Base-by-base conservation (phyloP, 2,329 filamentous ascomycete genomes). In the Epicoccum sorghinum region DNA sequence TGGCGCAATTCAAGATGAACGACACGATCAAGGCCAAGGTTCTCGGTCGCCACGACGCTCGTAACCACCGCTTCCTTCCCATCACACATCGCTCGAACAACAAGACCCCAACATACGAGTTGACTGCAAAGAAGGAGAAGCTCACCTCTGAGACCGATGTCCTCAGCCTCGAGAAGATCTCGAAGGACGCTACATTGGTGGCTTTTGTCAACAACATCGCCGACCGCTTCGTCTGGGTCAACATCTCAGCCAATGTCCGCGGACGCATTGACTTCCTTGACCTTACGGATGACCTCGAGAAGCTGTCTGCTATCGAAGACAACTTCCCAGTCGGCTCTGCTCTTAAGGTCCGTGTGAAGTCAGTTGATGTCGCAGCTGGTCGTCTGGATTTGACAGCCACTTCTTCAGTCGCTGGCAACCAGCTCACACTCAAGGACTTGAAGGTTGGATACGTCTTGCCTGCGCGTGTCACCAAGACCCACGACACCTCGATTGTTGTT, bases 251-350 rank as follows among this genome's bases (percentile, higher is more conserved):
- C 6, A 91, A 89, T 47, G 87, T 99, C 13, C 88, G 93, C 55
- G 95, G 95, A 51, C 86, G 92, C 45, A 85, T 99, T 51, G 86
- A 86, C 48, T 83, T 89, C 58, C 86, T 95, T 73, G 93, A 98
- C 68, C 85, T 95, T 7, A 92, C 91, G 0, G 90, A 96, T 66
- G 92, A 98, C 72, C 78, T 96, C 41, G 89, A 91, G 7, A 82
- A 90, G 49, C 79, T 96, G 32, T 85, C 88, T 29, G 85, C 96
- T 65, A 78, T 97, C 3, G 82, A 86, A 42, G 83, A 85, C 59
- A 90, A 91, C 74, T 98, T 96, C 74, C 93, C 95, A 0, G 75
- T 96, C 35, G 95, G 95, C n/a, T 95, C 89, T 40, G 95, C 92
- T 4, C 76, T 99, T 39, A 89, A 86, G 71, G 90, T 93, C 9